Evolutionary conservation across 1,284 basidiomycete species (phyloP).

Genomic region (Leccinum subrobustum): DNA sequence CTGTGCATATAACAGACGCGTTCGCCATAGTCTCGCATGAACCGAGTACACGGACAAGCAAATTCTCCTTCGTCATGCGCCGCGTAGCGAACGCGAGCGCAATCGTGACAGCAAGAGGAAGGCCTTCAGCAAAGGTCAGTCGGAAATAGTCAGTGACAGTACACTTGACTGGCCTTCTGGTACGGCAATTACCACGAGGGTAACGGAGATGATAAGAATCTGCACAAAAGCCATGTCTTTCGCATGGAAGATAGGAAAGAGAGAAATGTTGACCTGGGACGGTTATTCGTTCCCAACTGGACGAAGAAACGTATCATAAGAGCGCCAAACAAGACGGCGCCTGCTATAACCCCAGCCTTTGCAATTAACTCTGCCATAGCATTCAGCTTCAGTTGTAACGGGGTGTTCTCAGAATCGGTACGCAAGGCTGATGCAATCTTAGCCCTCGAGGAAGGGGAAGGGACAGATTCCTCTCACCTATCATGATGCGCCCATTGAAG

Average conservation of each 20-base stretch:
- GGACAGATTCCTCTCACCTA: conserved; percentile 55
- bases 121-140: conserved; percentile 47
- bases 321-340: conserved; percentile 78
- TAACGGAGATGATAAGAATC: conserved; percentile 87
- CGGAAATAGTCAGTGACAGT: conserved; percentile 1
- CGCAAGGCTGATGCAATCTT: conserved; percentile 58
- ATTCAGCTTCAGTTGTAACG: conserved; percentile 94
- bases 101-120: conserved; percentile 94
- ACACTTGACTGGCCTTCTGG: conserved; percentile 71
- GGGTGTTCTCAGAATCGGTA: conserved; percentile 83
- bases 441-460: conserved; percentile 9
- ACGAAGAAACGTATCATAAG: conserved; percentile 97
- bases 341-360: conserved; percentile 82
- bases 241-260: background rate
- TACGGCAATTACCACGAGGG: conserved; percentile 94
- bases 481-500: conserved; percentile 96
- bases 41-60: conserved; percentile 92
- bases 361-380: conserved; percentile 91
- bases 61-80: conserved; percentile 93
- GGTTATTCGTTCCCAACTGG: conserved; percentile 58
- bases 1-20: conserved; percentile 93
- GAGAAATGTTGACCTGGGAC: conserved; percentile 15
- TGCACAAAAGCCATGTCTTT: too few species aligned
- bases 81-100: conserved; percentile 97
- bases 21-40: conserved; percentile 99